These are phyloP conservation scores for Amylostereum areolatum DNA, from an alignment of 1,284 basidiomycete species.

Conservation along the genomic window DNA sequence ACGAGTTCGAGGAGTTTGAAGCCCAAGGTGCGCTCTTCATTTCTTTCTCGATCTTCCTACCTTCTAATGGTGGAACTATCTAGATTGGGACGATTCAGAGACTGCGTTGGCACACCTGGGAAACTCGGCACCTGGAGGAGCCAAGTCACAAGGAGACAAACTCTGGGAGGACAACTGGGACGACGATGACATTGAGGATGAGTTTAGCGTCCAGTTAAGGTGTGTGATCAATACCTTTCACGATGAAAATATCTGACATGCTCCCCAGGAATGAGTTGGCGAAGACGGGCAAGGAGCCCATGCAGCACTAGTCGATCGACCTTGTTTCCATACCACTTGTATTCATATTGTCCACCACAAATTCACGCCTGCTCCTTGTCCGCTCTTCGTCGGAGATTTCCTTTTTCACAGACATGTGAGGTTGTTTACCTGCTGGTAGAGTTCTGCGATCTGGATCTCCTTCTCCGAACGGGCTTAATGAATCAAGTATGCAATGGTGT, in stretches of 20 bases:
- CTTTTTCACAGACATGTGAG: too few relatives aligned
- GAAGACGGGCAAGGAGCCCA: slow-evolving; percentile 52
- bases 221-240: slow-evolving; percentile 31
- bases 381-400: too few relatives aligned
- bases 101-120: slow-evolving; percentile 75
- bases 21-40: slow-evolving; percentile 49
- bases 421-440: too few relatives aligned
- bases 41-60: too few relatives aligned
- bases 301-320: slow-evolving; percentile 43
- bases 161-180: slow-evolving; percentile 99
- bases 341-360: too few relatives aligned
- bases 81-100: slow-evolving; percentile 84
- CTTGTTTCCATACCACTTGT: too few relatives aligned
- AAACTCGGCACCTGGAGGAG: slow-evolving; percentile 63
- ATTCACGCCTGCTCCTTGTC: too few relatives aligned
- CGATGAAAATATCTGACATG: neutral
- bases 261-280: slow-evolving; percentile 52
- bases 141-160: slow-evolving; percentile 73
- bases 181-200: slow-evolving; percentile 97
- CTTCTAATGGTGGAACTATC: neutral
- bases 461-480: too few relatives aligned
- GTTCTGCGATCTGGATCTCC: too few relatives aligned
- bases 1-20: slow-evolving; percentile 79
- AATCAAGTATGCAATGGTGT: too few relatives aligned
- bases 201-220: slow-evolving; percentile 95